phyloP scores from a whole-genome alignment of 73 alveolate species.

The Urostyla sp. region DNA sequence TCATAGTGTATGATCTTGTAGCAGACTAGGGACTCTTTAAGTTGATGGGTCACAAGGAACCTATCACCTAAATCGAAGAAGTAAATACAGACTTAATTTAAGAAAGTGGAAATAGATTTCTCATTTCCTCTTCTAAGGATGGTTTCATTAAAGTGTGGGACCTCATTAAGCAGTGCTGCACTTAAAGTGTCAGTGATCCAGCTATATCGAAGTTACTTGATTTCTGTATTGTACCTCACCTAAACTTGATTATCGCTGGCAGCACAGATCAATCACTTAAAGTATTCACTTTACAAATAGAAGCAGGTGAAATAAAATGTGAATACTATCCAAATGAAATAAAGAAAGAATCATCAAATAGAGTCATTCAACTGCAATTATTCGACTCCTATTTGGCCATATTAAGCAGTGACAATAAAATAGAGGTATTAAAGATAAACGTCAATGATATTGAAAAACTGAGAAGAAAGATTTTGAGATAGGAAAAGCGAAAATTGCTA shows the following conservation, averaged over 20 bases:
- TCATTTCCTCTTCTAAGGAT: conserved; percentile 78
- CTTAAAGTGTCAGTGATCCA: conserved; percentile 70
- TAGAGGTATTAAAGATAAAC: conserved; percentile 12
- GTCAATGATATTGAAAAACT: conserved; percentile 17
- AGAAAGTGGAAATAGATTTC: conserved; percentile 51
- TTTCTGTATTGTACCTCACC: conserved; percentile 2
- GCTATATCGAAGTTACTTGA: conserved; percentile 3
- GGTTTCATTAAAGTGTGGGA: conserved; percentile 88
- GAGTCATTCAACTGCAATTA: conserved; percentile 11
- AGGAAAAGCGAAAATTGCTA: conserved; percentile 27
- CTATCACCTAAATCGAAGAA: conserved; percentile 72
- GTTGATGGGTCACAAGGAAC: conserved; percentile 91
- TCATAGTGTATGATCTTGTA: conserved; percentile 83
- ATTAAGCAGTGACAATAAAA: conserved; percentile 10
- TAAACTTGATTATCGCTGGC: conserved; percentile 25
- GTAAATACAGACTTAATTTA: conserved; percentile 19
- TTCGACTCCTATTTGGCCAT: no score
- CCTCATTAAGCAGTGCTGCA: conserved; percentile 71
- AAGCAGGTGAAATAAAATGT: not conserved
- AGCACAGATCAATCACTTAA: conserved; percentile 12
- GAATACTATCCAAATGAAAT: not conserved
- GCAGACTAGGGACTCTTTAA: conserved; percentile 79
- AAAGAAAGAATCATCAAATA: conserved; percentile 23
- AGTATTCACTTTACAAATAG: not conserved
- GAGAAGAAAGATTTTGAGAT: conserved; percentile 18